Evolutionary conservation across 306 rosid genomes (phyloP), one percentile per base, ranked within the genome.

Genomic region (Cucumis hystrix): DNA sequence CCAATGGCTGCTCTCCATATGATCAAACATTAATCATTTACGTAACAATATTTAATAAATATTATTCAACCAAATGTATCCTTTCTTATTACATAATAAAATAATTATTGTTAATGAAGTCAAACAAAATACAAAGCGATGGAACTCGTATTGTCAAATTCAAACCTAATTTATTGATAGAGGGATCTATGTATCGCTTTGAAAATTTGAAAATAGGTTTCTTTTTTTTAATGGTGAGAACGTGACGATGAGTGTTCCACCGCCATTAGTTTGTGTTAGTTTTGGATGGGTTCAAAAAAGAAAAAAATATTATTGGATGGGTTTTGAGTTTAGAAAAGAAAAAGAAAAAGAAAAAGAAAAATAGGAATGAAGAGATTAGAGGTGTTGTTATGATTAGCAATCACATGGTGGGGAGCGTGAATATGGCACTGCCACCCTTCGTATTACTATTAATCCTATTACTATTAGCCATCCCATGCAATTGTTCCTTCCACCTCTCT

Each of bases 341-440:
- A 28, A 28, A 28, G 3, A 28, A 3, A 28, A 28, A 28, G 3
- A 28, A 3, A 28, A 28, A 28, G 3, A 28, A n/a, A 28, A 28
- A 28, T 1, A 28, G 30, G 30, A 28, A 28, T 28, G 2, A 3
- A 33, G 37, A 33, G 5, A 33, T 33, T 33, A 33, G 37, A 33
- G 37, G 21, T 45, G 59, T 10, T 16, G 30, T 28, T 28, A 72
- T 72, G 41, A 72, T 72, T 72, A 15, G 45, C 1, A 16, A 16
- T 72, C 76, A 72, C 76, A 72, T 72, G 76, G 61, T 49, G 28
- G 39, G 39, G 12, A 21, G 74, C 54, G 54, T 67, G 54, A 67
- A 67, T 25, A 23, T 23, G 25, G 25, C 25, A 23, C 25, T 23
- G 25, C 25, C 25, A 23, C 1, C 1, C 25, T 23, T 23, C 25